Conservation (phyloP, 257 asterid genomes). For the Prunella vulgaris region DNA sequence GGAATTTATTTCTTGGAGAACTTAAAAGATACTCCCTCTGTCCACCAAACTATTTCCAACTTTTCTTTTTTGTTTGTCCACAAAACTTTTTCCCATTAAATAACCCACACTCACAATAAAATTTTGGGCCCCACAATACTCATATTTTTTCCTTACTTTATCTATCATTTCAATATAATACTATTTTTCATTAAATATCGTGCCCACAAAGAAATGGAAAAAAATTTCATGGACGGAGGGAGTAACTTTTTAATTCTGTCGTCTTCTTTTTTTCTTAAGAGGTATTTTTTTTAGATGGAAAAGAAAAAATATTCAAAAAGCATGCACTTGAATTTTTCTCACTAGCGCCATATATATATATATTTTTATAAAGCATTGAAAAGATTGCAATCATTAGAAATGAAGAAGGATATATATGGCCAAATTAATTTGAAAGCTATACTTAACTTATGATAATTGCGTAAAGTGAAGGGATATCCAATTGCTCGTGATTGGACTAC, state of each 20-base stretch:
- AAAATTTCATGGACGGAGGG: no score
- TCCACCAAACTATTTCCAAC: no score
- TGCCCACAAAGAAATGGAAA: no score
- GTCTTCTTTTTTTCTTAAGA: no score
- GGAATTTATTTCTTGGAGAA: not conserved
- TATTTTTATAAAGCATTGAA: not conserved
- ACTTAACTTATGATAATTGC: conserved; percentile 23
- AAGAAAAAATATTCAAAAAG: not conserved
- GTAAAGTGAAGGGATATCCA: conserved; percentile 8
- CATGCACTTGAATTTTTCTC: not conserved
- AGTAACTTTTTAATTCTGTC: no score
- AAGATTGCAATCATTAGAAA: not conserved
- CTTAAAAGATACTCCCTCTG: not conserved
- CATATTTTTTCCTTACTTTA: no score
- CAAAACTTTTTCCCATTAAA: no score
- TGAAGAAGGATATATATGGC: not conserved
- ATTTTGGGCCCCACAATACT: no score
- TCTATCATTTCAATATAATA: no score
- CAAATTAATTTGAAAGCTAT: conserved; percentile 25
- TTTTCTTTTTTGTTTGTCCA: no score
- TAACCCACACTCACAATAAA: no score
- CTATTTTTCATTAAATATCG: no score
- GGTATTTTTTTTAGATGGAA: not conserved
- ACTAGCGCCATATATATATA: not conserved
- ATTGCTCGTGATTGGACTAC: conserved; percentile 24